Conservation (phyloP, 2,329 filamentous ascomycete genomes). For the Hortaea werneckii region DNA sequence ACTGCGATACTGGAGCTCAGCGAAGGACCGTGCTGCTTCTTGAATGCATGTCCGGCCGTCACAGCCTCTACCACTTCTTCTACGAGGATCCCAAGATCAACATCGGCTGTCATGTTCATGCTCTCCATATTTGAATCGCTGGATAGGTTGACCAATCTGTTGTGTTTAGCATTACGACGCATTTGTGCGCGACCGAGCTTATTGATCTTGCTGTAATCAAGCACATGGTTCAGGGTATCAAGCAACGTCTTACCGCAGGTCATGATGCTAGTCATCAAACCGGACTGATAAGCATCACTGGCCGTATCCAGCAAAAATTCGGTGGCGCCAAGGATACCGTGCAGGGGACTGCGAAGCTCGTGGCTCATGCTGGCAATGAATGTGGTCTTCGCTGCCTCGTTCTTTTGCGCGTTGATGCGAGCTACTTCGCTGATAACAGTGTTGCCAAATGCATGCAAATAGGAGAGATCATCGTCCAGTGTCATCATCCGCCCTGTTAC, state of each 20-base stretch:
- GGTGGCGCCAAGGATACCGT: conserved; percentile 19
- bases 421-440: conserved; percentile 28
- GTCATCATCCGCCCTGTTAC: conserved; percentile 20
- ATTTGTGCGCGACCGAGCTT: conserved; percentile 20
- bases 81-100: conserved; percentile 37
- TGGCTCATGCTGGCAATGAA: conserved; percentile 34
- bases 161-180: conserved; percentile 15
- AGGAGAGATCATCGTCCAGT: conserved; percentile 25
- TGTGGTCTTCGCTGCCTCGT: conserved; percentile 24
- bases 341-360: conserved; percentile 22
- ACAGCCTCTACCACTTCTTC: conserved; percentile 48
- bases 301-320: conserved; percentile 41
- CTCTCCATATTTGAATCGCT: conserved; percentile 15
- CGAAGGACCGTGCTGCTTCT: conserved; percentile 12
- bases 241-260: conserved; percentile 39
- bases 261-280: conserved; percentile 38
- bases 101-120: conserved; percentile 24
- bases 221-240: conserved; percentile 33
- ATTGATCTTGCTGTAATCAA: conserved; percentile 38
- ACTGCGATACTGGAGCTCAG: background rate
- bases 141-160: conserved; percentile 19
- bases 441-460: conserved; percentile 28
- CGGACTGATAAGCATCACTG: conserved; percentile 33
- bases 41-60: conserved; percentile 40
- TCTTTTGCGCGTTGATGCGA: conserved; percentile 27